Percentiles rank a stretch among this genome's conserved stretches.
phyloP scores from a whole-genome alignment of 257 asterid species.

The Solanum pinnatisectum region DNA sequence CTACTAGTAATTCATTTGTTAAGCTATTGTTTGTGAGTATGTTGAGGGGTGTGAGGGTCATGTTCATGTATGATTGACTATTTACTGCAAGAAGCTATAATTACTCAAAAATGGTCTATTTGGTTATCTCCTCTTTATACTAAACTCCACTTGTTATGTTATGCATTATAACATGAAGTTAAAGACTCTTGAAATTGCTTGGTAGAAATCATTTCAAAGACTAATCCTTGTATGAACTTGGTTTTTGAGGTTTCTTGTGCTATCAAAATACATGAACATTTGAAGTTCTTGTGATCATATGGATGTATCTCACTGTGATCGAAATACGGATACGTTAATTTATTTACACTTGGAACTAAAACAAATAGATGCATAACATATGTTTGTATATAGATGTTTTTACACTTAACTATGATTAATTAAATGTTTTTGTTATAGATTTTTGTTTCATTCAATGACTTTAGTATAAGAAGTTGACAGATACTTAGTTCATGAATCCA shows the following conservation, averaged over 20 bases:
- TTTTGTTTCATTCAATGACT: background rate
- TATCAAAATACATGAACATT: background rate
- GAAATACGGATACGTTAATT: background rate
- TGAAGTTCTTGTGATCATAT: background rate
- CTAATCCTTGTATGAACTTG: background rate
- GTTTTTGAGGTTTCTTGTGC: background rate
- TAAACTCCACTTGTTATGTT: background rate
- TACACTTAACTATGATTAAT: background rate
- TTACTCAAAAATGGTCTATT: background rate
- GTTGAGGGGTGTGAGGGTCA: background rate
- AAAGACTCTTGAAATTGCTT: background rate
- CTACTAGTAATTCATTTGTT: background rate
- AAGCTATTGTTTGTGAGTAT: background rate
- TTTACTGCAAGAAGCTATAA: background rate
- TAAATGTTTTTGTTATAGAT: background rate
- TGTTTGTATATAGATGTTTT: background rate
- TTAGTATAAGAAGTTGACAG: background rate
- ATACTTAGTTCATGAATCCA: background rate
- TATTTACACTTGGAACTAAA: background rate
- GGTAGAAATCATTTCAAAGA: background rate
- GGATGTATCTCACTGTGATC: background rate
- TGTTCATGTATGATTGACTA: background rate
- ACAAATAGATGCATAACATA: background rate
- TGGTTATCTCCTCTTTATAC: background rate
- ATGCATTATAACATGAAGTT: background rate